Conservation (phyloP, 495 filamentous ascomycete genomes). For the Hypoxylon lienhwacheense region DNA sequence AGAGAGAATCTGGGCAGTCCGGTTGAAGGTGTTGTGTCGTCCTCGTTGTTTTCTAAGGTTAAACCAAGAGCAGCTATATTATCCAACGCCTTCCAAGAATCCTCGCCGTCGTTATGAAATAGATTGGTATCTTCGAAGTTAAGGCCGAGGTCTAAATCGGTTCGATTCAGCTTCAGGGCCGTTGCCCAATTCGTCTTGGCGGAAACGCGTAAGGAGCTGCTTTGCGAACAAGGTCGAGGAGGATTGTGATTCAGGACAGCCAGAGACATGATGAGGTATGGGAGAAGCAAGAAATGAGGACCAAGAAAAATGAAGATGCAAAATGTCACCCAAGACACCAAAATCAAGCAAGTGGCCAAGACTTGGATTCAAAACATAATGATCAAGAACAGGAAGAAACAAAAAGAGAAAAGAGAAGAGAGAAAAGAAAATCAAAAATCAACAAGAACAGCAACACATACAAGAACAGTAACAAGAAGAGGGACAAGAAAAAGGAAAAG, state of each 20-base stretch:
- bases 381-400: slow-evolving; percentile 35
- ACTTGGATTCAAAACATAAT: slow-evolving; percentile 42
- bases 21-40: slow-evolving; percentile 32
- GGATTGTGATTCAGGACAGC: slow-evolving; percentile 23
- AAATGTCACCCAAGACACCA: slow-evolving; percentile 43
- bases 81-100: slow-evolving; percentile 47
- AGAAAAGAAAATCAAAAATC: slow-evolving; percentile 25
- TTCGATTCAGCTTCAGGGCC: slow-evolving; percentile 37
- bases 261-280: slow-evolving; percentile 42
- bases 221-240: slow-evolving; percentile 39
- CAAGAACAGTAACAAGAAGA: too few relatives aligned
- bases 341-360: slow-evolving; percentile 27
- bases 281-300: slow-evolving; percentile 40
- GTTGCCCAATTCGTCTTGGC: slow-evolving; percentile 41
- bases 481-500: slow-evolving; percentile 33
- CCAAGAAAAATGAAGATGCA: slow-evolving; percentile 35
- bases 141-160: slow-evolving; percentile 34
- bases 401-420: slow-evolving; percentile 33
- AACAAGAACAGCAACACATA: too few relatives aligned
- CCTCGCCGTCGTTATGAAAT: slow-evolving; percentile 23
- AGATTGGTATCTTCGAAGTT: slow-evolving; percentile 30
- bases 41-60: slow-evolving; percentile 41
- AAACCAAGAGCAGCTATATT: slow-evolving; percentile 44
- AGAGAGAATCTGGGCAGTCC: slow-evolving; percentile 34
- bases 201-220: slow-evolving; percentile 39